Evolutionary conservation across 768 basidiomycete species (phyloP).

Genomic region (Candolleomyces aberdarensis): DNA sequence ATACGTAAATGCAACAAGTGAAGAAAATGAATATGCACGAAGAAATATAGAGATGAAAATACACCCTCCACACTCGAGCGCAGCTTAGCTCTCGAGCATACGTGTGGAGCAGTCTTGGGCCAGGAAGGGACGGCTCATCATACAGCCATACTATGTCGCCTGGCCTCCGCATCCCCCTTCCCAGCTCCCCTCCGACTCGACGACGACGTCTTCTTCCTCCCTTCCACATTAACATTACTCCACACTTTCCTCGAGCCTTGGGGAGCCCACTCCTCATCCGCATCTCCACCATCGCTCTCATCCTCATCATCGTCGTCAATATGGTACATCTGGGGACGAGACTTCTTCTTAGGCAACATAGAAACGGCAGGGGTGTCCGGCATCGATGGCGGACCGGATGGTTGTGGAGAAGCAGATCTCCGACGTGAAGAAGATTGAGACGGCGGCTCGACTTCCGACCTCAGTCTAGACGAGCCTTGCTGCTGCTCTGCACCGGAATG

Average conservation of each 20-base stretch:
- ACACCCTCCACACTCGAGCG: neutral
- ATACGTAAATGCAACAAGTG: too few relatives aligned
- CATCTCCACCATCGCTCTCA: conserved; percentile 69
- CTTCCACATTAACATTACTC: conserved; percentile 55
- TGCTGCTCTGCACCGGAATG: conserved; percentile 34
- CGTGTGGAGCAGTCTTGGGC: too few relatives aligned
- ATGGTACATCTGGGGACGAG: conserved; percentile 37
- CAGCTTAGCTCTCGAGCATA: too few relatives aligned
- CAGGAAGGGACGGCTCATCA: conserved; percentile 23
- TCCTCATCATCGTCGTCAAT: conserved; percentile 47
- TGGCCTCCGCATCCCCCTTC: conserved; percentile 47
- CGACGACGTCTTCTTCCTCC: conserved; percentile 44
- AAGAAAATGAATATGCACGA: neutral
- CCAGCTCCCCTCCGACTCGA: conserved; percentile 26
- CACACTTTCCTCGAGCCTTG: conserved; percentile 33
- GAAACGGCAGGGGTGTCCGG: conserved; percentile 14
- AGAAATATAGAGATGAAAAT: neutral
- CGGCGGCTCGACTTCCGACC: too few relatives aligned
- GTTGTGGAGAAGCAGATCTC: too few relatives aligned
- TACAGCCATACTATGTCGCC: conserved; percentile 67
- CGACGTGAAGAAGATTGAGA: too few relatives aligned
- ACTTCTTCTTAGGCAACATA: conserved; percentile 49
- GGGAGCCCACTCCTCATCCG: conserved; percentile 60
- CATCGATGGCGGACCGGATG: conserved; percentile 8
- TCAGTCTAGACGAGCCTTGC: conserved; percentile 20